Evolutionary conservation across 257 asterid genomes (phyloP).

Genomic region (Primulina huaijiensis): DNA sequence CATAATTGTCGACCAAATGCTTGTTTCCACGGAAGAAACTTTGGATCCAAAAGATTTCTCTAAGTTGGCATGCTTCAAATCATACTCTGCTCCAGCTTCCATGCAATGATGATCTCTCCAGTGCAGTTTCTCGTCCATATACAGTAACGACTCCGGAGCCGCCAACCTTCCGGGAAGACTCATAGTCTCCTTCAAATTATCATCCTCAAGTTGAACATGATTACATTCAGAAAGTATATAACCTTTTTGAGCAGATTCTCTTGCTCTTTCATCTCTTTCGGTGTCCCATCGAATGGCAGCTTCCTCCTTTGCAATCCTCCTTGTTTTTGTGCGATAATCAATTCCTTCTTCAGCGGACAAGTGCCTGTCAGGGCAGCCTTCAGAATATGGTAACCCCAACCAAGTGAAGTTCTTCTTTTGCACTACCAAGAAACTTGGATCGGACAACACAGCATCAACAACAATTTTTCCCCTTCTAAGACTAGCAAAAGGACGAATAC

Average conservation of each 20-base stretch:
- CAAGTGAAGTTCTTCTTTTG: conserved; percentile 84
- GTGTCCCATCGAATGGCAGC: conserved; percentile 61
- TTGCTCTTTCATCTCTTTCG: conserved; percentile 83
- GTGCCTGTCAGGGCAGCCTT: conserved; percentile 59
- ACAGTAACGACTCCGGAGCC: conserved; percentile 56
- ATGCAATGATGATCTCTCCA: conserved; percentile 97
- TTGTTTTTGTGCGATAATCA: conserved; percentile 76
- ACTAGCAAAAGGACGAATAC: conserved; percentile 88
- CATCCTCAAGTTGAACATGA: conserved; percentile 46
- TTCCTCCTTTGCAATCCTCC: conserved; percentile 88
- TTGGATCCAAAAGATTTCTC: conserved; percentile 91
- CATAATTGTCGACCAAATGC: conserved; percentile 65
- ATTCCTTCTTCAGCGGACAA: conserved; percentile 88
- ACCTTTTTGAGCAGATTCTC: conserved; percentile 73
- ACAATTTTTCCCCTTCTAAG: conserved; percentile 88
- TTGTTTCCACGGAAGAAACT: conserved; percentile 45
- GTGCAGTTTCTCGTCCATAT: conserved; percentile 70
- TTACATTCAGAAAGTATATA: conserved; percentile 57
- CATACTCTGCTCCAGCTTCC: conserved; percentile 97
- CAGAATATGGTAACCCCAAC: conserved; percentile 88
- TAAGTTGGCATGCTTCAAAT: conserved; percentile 88
- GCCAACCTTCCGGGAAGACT: conserved; percentile 48
- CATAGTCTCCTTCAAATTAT: conserved; percentile 44
- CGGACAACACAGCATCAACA: conserved; percentile 73
- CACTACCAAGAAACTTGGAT: conserved; percentile 73